phyloP scores from a whole-genome alignment of 2,329 filamentous ascomycete genomes.

The Exophiala sp. region DNA sequence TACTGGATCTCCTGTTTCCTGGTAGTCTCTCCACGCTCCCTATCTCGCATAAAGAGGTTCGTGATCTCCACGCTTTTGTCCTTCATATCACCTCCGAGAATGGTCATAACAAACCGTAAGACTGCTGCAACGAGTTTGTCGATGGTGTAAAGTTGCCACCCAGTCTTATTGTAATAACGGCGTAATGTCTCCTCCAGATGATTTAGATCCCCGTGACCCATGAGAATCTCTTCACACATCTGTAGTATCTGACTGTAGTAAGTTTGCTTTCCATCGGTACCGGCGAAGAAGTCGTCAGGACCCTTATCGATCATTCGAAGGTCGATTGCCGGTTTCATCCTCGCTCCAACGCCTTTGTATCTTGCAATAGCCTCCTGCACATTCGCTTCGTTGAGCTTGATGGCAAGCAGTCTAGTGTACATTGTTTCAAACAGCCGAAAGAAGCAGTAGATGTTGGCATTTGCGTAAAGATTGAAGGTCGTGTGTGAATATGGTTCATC shows the following conservation, averaged over 20 bases:
- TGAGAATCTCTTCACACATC: slow-evolving; percentile 82
- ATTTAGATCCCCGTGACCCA: slow-evolving; percentile 73
- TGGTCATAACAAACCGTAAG: slow-evolving; percentile 73
- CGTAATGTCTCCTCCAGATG: slow-evolving; percentile 88
- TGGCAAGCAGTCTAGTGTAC: slow-evolving; percentile 75
- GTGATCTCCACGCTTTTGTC: slow-evolving; percentile 92
- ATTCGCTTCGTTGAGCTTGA: slow-evolving; percentile 74
- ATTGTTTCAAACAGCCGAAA: slow-evolving; percentile 90
- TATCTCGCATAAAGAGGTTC: slow-evolving; percentile 77
- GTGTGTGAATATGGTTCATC: slow-evolving; percentile 79
- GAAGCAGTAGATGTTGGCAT: slow-evolving; percentile 89
- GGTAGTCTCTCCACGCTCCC: slow-evolving; percentile 78
- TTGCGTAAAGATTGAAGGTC: slow-evolving; percentile 86
- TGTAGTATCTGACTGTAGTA: slow-evolving; percentile 84
- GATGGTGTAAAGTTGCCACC: slow-evolving; percentile 91
- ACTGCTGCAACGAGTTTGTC: slow-evolving; percentile 82
- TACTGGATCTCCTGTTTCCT: slow-evolving; percentile 87
- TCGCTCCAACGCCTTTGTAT: slow-evolving; percentile 48
- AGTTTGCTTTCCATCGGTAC: slow-evolving; percentile 60
- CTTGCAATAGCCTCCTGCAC: slow-evolving; percentile 72
- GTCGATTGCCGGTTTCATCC: slow-evolving; percentile 73
- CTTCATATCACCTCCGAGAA: slow-evolving; percentile 65
- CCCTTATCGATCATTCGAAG: slow-evolving; percentile 80
- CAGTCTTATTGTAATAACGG: slow-evolving; percentile 83
- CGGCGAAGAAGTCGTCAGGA: slow-evolving; percentile 69